phyloP scores from a whole-genome alignment of 2,329 filamentous ascomycete genomes.

The Catunica adiposa region DNA sequence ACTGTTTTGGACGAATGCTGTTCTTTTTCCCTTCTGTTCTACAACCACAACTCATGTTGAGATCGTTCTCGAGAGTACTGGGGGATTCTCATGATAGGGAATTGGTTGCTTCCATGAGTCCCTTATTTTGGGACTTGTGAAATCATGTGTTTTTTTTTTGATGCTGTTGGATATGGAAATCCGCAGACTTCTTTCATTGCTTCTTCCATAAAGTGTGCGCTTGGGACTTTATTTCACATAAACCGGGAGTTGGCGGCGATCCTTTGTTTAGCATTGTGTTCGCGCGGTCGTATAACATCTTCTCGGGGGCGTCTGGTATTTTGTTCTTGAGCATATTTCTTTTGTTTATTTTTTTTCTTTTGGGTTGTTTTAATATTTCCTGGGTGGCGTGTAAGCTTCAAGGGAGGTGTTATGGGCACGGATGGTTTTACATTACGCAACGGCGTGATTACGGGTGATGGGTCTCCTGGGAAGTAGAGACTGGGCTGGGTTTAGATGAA shows the following conservation, averaged over 20 bases:
- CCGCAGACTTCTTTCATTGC: conserved; percentile 4
- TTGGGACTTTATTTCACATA: conserved; percentile 13
- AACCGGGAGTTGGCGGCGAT: conserved; percentile 14
- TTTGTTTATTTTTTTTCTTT: conserved; percentile 9
- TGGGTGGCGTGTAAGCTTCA: conserved; percentile 4
- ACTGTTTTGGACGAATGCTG: neutral
- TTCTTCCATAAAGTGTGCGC: conserved; percentile 2
- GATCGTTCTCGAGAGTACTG: too few relatives aligned
- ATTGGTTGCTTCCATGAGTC: too few relatives aligned
- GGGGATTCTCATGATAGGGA: too few relatives aligned
- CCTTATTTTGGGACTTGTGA: too few relatives aligned
- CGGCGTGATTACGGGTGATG: neutral
- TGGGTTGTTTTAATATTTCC: conserved; percentile 4
- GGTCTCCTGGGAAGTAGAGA: neutral
- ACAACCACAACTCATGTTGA: too few relatives aligned
- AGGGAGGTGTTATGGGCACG: neutral
- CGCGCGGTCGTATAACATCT: conserved; percentile 12
- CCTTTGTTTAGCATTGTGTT: conserved; percentile 14
- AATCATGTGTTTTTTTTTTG: conserved; percentile 6
- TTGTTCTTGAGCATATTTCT: conserved; percentile 8
- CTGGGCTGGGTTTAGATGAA: too few relatives aligned
- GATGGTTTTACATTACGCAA: neutral
- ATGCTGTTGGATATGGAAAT: neutral
- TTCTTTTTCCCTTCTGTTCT: conserved; percentile 1
- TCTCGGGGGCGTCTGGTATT: conserved; percentile 14